Base-by-base conservation (phyloP, 495 filamentous ascomycete species). In the Rhypophila decipiens region DNA sequence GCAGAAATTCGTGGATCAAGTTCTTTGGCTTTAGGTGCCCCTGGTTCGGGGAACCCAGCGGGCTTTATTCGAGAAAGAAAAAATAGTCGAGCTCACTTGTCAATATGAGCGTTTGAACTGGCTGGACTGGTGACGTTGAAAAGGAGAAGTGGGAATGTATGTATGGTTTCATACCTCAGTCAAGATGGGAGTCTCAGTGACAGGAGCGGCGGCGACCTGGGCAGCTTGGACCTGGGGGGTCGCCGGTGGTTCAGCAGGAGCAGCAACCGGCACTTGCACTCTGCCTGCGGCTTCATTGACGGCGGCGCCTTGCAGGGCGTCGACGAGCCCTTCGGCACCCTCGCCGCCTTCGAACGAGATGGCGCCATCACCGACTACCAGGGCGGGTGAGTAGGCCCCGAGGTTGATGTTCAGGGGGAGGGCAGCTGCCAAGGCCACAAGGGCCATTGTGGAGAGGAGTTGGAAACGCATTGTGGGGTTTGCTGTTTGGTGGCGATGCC, bases 361-460 rank as follows among this genome's bases (percentile, higher is more conserved):
- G 46, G 70, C 74, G 57, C 76, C 74, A 66, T 79, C 75, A 68
- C 76, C 75, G 57, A 79, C 76, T 54, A 79, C 76, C 59, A 79
- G 47, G 24, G 76, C 76, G 12, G 75, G 76, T 10, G 75, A 78
- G 56, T 76, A 79, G n/a, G 76, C 75, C 17, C 74, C 76, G 22
- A 79, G 64, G 64, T 79, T 79, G 67, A 79, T 79, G 64, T 79
- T 79, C 4, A 79, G 62, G 9, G 75, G 76, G 4, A 56, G 44
- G 36, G 59, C 50, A 24, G 34, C 13, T 18, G 48, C 23, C 8
- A 43, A 35, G 42, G 53, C 21, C 34, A 56, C 34, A 39, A 56
- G 49, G 31, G 47, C 13, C 4, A 46, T 11, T 23, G 42, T 38
- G 35, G 44, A 44, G 52, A 61, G 46, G 47, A 56, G 1, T 22